Evolutionary conservation across 495 filamentous ascomycete genomes (phyloP), one percentile per base, ranked within the genome.

Genomic region (Podospora bellae-mahoneyi): DNA sequence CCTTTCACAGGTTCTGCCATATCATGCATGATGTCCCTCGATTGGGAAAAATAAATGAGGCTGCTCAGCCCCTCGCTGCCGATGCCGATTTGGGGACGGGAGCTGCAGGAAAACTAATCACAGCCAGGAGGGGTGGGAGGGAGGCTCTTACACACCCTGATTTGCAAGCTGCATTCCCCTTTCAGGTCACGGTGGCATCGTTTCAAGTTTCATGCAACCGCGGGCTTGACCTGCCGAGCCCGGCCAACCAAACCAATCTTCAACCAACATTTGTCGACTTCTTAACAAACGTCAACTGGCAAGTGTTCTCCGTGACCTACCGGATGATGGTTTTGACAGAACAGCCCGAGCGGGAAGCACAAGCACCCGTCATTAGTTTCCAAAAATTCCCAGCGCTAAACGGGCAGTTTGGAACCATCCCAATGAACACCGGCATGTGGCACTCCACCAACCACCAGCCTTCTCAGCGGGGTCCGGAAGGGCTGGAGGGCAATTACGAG

Each of bases 171-270:
- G 61, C 18, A 63, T 63, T 63, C 61, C 61, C n/a, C 34, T 63
- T 48, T 20, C 28, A 7, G 23, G 61, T 48, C 23, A 18, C 48
- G 61, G 39, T 48, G 15, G 39, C 39, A 48, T 18, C 28, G 61
- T 63, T 63, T 63, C 61, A 63, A n/a, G 61, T 63, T 20, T 23
- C 61, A 63, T 63, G 60, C 27, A 62, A 62, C 60, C 16, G 27
- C 27, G 60, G 60, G 60, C 30, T 34, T 34, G 60, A 27, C 60
- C 60, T 58, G 55, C 55, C 55, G 55, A 58, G 23, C 55, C 55
- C 5, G n/a, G 19, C 23, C 55, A 9, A 15, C 55, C 23, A 23
- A 23, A 23, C 23, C 23, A 32, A 32, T 32, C 30, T 0, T 4
- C 30, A 32, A 32, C 30, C 4, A 32, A 32, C 4, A 32, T 5